Percentiles rank a stretch among this genome's conserved stretches.
Conservation (phyloP, 2,329 filamentous ascomycete species). For the Botryotinia globosa region DNA sequence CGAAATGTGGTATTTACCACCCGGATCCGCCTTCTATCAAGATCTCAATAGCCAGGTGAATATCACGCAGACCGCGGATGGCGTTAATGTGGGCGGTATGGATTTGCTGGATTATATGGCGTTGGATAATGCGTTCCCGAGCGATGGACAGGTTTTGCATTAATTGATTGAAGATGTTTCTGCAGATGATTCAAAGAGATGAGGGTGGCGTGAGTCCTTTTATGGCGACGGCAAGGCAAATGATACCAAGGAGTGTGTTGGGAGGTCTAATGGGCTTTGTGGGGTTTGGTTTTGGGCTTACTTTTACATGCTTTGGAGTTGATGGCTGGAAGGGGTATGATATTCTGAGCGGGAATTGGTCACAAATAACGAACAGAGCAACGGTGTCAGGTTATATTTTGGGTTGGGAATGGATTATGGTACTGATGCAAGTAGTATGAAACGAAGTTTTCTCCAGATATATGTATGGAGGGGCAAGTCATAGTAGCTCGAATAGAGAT, state of each 20-base stretch:
- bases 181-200: background rate
- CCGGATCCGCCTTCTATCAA: conserved; percentile 62
- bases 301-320: background rate
- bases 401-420: background rate
- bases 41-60: conserved; percentile 57
- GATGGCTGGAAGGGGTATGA: background rate
- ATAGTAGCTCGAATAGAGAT: background rate
- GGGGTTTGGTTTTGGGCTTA: background rate
- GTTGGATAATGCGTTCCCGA: conserved; percentile 46
- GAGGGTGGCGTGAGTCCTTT: background rate
- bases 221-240: background rate
- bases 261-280: background rate
- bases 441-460: background rate
- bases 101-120: conserved; percentile 68
- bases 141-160: conserved; percentile 13
- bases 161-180: background rate
- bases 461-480: background rate
- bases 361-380: background rate
- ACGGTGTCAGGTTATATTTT: background rate
- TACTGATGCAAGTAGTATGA: too few relatives aligned
- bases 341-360: background rate
- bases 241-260: conserved; percentile 5
- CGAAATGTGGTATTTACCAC: conserved; percentile 66
- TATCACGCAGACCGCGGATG: conserved; percentile 65
- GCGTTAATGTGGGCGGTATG: conserved; percentile 63